Evolutionary conservation across 2,329 filamentous ascomycete genomes (phyloP), one percentile per base, ranked within the genome.

Genomic region (Fusarium hostae): DNA sequence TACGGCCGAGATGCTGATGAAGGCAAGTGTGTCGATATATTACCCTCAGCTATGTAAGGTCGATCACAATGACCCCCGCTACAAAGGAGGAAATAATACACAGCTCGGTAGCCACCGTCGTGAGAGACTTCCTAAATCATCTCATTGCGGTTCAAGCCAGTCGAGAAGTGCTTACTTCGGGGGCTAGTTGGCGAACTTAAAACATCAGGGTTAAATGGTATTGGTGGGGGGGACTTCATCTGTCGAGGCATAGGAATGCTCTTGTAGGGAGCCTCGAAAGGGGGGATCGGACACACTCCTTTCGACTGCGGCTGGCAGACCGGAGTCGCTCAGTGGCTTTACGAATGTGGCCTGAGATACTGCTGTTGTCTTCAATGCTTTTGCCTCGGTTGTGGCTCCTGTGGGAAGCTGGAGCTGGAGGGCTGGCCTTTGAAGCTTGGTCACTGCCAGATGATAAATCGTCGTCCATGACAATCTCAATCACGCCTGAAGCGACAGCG

Each of bases 401-500:
- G 8, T 84, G 85, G 3, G 81, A 82, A 3, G 79, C 78, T 12
- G 81, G 81, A 13, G 51, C 68, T 15, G 16, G 77, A 70, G 16
- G 81, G 54, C 75, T 72, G 24, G 77, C 73, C 22, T 68, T 60
- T n/a, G 55, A 59, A 24, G 65, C 51, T 28, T 47, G 57, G 10
- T 77, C 75, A 20, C 71, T 76, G 9, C 72, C 68, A 6, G 74
- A 70, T 15, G 72, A 77, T 22, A 87, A 84, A 9, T 89, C 87
- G 4, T 89, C 87, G 70, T 91, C 89, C 86, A 90, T 89, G 54
- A 91, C 88, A 67, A 91, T 89, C 77, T 91, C 89, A 70, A 91
- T 90, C 75, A 89, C 86, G 8, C 86, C 88, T 0, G 87, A 86
- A 11, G 83, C 84, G 20, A 84, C 72, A 4, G 83, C 83, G 65